These are phyloP conservation scores for Aspergillus persii DNA, from an alignment of 2,329 filamentous ascomycete species.

Conservation along the genomic window DNA sequence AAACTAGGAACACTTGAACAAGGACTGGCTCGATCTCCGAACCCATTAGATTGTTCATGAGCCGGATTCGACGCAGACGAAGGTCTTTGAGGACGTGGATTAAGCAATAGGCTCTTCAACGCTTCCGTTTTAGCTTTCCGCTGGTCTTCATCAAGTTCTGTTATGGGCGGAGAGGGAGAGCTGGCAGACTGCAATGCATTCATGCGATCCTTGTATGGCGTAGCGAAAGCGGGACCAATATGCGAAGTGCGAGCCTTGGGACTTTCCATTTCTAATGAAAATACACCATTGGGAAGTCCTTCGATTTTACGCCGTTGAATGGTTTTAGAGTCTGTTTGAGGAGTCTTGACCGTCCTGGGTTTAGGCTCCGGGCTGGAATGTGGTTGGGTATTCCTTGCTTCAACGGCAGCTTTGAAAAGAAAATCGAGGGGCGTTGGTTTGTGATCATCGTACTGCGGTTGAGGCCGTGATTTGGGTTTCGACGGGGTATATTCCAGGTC, in stretches of 20 bases:
- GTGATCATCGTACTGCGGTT: conserved; percentile 40
- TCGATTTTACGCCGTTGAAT: conserved; percentile 46
- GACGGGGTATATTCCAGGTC: conserved; percentile 42
- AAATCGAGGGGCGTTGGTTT: conserved; percentile 78
- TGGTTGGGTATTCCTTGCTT: conserved; percentile 56
- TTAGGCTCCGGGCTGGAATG: conserved; percentile 43
- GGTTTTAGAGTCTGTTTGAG: conserved; percentile 39
- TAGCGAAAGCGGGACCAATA: conserved; percentile 67
- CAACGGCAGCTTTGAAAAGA: conserved; percentile 83
- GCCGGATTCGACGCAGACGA: conserved; percentile 31
- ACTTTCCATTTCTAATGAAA: conserved; percentile 67
- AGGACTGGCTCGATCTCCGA: conserved; percentile 15
- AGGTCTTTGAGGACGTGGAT: conserved; percentile 39
- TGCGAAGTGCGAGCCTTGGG: conserved; percentile 51
- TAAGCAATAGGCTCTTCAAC: conserved; percentile 46
- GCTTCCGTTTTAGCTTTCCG: conserved; percentile 45
- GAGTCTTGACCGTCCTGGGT: conserved; percentile 50
- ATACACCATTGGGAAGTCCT: conserved; percentile 55
- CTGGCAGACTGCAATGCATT: conserved; percentile 41
- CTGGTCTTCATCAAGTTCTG: conserved; percentile 37
- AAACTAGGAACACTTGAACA: conserved; percentile 28
- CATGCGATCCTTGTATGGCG: conserved; percentile 50
- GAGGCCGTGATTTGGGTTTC: conserved; percentile 42
- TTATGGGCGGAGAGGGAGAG: conserved; percentile 28
- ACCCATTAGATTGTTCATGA: conserved; percentile 18